Conservation (phyloP, 2,329 filamentous ascomycete species). For the Daldinia sp. region DNA sequence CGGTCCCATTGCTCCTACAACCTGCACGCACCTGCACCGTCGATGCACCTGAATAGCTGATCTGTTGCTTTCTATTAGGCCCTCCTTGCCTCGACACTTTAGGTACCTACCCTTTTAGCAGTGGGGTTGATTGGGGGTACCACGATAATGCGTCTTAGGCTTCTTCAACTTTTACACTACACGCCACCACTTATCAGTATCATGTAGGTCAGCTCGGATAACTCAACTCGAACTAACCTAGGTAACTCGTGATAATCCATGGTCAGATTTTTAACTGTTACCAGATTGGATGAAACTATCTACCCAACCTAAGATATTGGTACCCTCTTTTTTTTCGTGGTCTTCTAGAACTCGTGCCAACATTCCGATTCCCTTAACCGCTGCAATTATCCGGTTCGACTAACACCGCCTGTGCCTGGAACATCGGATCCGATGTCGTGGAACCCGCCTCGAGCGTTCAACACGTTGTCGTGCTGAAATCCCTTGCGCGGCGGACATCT, state of each 20-base stretch:
- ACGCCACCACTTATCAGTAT: slow-evolving; percentile 33
- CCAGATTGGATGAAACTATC: slow-evolving; percentile 24
- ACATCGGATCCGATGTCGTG: slow-evolving; percentile 37
- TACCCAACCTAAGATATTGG: slow-evolving; percentile 1
- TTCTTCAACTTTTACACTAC: slow-evolving; percentile 4
- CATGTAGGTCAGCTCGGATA: slow-evolving; percentile 14
- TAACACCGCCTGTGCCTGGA: slow-evolving; percentile 33
- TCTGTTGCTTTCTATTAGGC: slow-evolving; percentile 4
- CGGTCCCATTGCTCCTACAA: slow-evolving; percentile 3
- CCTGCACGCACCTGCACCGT: slow-evolving; percentile 2
- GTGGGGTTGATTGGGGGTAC: slow-evolving; percentile 34
- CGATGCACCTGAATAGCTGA: slow-evolving; percentile 2
- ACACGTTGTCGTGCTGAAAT: slow-evolving; percentile 4
- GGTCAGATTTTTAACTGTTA: slow-evolving; percentile 26
- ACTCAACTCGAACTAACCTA: slow-evolving; percentile 5
- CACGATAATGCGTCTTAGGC: slow-evolving; percentile 7
- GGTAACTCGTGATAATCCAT: slow-evolving; percentile 12
- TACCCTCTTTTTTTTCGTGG: slow-evolving; percentile 22
- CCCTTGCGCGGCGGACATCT: slow-evolving; percentile 18
- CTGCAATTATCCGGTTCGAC: slow-evolving; percentile 29
- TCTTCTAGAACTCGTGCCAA: slow-evolving; percentile 34
- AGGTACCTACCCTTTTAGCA: slow-evolving; percentile 7
- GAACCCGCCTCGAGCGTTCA: slow-evolving; percentile 24
- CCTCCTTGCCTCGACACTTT: background rate
- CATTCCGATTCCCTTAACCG: slow-evolving; percentile 20